Percentiles rank a stretch among this genome's conserved stretches.
Evolutionary conservation across 345 rosid genomes (phyloP).

Genomic region (Melastoma malabathricum): DNA sequence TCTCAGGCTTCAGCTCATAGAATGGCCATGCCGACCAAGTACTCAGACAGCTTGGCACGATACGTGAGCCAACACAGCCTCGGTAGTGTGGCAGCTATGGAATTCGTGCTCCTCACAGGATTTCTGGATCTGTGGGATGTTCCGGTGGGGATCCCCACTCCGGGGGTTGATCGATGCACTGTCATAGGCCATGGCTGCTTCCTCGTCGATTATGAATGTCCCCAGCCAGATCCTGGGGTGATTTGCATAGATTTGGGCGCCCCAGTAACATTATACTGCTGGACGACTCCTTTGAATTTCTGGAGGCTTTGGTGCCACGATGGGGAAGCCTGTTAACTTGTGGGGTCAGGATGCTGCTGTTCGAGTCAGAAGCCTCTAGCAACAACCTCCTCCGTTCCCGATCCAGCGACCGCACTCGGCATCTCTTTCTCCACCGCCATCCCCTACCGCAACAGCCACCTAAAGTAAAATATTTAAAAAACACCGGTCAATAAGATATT

Average conservation of each 20-base stretch:
- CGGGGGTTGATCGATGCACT: slow-evolving; percentile 48
- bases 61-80: slow-evolving; percentile 34
- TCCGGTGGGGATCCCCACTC: slow-evolving; percentile 25
- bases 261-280: slow-evolving; percentile 52
- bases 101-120: slow-evolving; percentile 28
- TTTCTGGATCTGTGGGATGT: slow-evolving; percentile 21
- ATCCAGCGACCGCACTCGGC: slow-evolving; percentile 12
- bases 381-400: slow-evolving; percentile 3
- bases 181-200: slow-evolving; percentile 62
- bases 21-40: background rate
- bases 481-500: too few species aligned
- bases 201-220: slow-evolving; percentile 44
- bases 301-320: background rate
- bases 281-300: slow-evolving; percentile 47
- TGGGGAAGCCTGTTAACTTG: slow-evolving; percentile 15
- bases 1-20: too few species aligned
- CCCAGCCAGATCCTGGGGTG: slow-evolving; percentile 56
- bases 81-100: slow-evolving; percentile 24
- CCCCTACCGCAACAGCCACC: slow-evolving; percentile 3
- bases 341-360: slow-evolving; percentile 13
- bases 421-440: slow-evolving; percentile 15
- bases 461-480: too few species aligned
- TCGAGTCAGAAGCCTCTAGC: slow-evolving; percentile 24
- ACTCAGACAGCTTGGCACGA: slow-evolving; percentile 32
- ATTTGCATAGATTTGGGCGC: slow-evolving; percentile 48